Conservation (phyloP, 352 stramenopile genomes). For the Achlya hypogyna region DNA sequence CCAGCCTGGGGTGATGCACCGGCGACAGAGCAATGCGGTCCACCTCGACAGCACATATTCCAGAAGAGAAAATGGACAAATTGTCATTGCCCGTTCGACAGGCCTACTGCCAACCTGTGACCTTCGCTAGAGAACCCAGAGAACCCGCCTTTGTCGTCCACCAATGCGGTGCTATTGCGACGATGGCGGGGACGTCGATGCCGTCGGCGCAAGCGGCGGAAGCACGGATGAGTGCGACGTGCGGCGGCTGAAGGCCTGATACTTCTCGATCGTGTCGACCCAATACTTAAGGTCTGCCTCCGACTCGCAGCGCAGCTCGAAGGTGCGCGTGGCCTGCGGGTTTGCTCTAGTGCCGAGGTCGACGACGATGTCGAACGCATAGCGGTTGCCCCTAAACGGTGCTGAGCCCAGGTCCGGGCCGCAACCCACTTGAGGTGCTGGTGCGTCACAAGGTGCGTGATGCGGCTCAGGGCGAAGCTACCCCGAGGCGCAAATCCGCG, state of each 20-base stretch:
- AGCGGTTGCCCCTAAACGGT: slow-evolving; percentile 25
- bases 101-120: no score
- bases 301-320: slow-evolving; percentile 52
- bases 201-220: background rate
- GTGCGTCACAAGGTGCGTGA: slow-evolving; percentile 48
- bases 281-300: slow-evolving; percentile 49
- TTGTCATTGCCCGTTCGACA: no score
- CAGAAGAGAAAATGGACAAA: no score
- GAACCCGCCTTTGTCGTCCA: no score
- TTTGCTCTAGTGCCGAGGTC: slow-evolving; percentile 55
- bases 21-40: no score
- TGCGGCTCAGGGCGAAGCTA: slow-evolving; percentile 43
- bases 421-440: slow-evolving; percentile 22
- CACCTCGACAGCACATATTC: no score
- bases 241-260: slow-evolving; percentile 23
- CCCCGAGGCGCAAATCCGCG: slow-evolving; percentile 55
- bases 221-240: background rate
- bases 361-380: slow-evolving; percentile 59
- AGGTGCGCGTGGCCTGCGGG: slow-evolving; percentile 48
- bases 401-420: background rate
- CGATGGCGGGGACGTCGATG: background rate
- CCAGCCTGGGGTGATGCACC: no score
- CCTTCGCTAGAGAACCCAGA: no score
- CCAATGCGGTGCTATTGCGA: background rate
- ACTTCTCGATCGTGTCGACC: slow-evolving; percentile 62